These are phyloP conservation scores for Parachaetomium inaequale DNA, from an alignment of 495 filamentous ascomycete species.

Conservation along the genomic window DNA sequence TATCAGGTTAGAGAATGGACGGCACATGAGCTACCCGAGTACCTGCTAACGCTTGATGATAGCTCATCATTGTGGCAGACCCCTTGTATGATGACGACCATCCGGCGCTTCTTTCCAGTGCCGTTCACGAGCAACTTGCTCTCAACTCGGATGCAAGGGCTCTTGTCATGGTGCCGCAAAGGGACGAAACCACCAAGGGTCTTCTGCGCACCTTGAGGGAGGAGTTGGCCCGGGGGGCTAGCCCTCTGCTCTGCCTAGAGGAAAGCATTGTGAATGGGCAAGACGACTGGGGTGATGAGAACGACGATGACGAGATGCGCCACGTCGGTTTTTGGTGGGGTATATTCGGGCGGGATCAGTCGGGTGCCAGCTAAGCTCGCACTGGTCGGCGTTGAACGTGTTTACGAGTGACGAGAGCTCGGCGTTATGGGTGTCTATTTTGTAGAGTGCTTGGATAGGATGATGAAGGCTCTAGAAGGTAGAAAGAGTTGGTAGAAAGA, in stretches of 20 bases:
- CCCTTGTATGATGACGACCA: constrained; percentile 49
- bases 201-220: constrained; percentile 30
- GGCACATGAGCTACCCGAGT: neutral
- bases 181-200: constrained; percentile 40
- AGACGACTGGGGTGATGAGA: constrained; percentile 47
- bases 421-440: neutral
- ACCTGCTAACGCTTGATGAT: neutral
- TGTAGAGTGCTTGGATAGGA: neutral
- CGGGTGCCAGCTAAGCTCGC: neutral
- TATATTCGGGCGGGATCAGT: constrained; percentile 33
- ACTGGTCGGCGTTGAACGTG: neutral
- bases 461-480: neutral
- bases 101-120: constrained; percentile 41
- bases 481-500: neutral
- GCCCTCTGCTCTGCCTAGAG: constrained; percentile 30
- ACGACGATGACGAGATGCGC: constrained; percentile 34
- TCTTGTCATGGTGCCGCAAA: constrained; percentile 45
- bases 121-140: constrained; percentile 39
- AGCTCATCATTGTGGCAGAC: constrained; percentile 47
- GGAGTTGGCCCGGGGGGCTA: constrained; percentile 24
- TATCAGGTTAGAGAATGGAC: constrained; percentile 34
- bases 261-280: constrained; percentile 38
- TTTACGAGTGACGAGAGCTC: no score
- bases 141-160: constrained; percentile 35
- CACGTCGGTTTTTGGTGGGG: constrained; percentile 47